Base-by-base conservation (phyloP, 352 stramenopile genomes). In the Hyaloperonospora arabidopsidis region DNA sequence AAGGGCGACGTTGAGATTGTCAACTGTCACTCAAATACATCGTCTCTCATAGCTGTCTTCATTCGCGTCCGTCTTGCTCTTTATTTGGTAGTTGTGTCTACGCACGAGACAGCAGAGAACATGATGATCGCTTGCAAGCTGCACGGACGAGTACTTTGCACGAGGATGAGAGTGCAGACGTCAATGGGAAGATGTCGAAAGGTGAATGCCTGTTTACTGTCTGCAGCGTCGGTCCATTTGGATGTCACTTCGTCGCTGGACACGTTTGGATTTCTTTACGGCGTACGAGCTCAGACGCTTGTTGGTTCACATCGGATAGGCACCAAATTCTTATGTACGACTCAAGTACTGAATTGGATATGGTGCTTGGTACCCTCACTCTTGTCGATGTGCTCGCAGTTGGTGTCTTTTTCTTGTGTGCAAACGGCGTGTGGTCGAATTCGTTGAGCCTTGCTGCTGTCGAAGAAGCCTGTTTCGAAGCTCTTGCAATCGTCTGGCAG, bases 401-500 rank as follows among this genome's bases (percentile, higher is more conserved):
- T 61, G 76, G 41, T 1, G 56, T 92, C 36, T 71, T 87, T 6
- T 94, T 89, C 52, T 50, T 90, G 29, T 89, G 78, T n/a, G 84
- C 88, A 0, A 90, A 94, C 52, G 78, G 74, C 17, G 61, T 82
- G 57, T 89, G 79, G 79, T 60, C 74, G 8, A 94, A 94, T 25
- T 79, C 83, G 0, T 47, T 92, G 19, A 79, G 79, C 2, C 85
- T 94, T 51, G 89, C 84, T 22, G 80, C 80, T 25, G 67, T 84
- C 0, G 78, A 92, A 52, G 84, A 94, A 36, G 84, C 84, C 2
- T 84, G 91, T 55, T 85, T 90, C 38, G 84, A 94, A 52, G 78
- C 83, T 2, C 70, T 89, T 44, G 81, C 84, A 2, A 92, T 94
- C 59, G 67, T 92, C 12, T 94, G 79, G 38, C 84, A 94, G 52